Base-by-base conservation (phyloP, 2,329 filamentous ascomycete species). In the Microascus cirrosus region DNA sequence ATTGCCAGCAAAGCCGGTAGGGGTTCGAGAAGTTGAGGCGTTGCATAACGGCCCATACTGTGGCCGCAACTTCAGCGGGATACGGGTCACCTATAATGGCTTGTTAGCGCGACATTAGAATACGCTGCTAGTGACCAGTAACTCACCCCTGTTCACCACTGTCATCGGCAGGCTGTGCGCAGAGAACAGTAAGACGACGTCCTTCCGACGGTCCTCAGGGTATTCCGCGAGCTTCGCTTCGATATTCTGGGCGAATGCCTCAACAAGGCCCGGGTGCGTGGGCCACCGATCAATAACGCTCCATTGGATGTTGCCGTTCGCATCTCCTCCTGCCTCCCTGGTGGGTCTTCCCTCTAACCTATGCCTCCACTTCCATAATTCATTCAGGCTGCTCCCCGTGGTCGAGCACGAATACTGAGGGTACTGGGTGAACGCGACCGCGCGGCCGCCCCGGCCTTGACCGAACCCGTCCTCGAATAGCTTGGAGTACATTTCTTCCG, bases 201-300 rank as follows among this genome's bases (percentile, higher is more conserved):
- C 77, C 59, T 89, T 84, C 63, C 92, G 80, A 63, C 85, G 81
- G 61, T 94, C 90, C 66, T 86, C 82, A 0, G 93, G 90, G 65
- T 97, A 99, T 61, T 89, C 87, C 32, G 82, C 79, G 48, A 99
- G 77, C 66, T 89, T 91, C 58, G 84, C 85, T 72, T 96, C 89
- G 58, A 99, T 95, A 68, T 96, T 96, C 66, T 86, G 84, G 2
- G 93, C 92, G 71, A 99, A 93, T 0, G 93, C 90, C 68, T 96
- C 89, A 1, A 97, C 86, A 42, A 99, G 77, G 2, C 94, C 94
- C 2, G 85, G 78, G 69, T 99, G 93, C n/a, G 84, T 86, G 6
- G 93, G 94, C 94, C 94, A 99, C 60, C 94, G 84, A 72, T 99
- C 94, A 70, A 99, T 99, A 57, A 97, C 93, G 71, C 90, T 96